phyloP scores from a whole-genome alignment of 495 filamentous ascomycete species.

The Aspergillus funiculosus region DNA sequence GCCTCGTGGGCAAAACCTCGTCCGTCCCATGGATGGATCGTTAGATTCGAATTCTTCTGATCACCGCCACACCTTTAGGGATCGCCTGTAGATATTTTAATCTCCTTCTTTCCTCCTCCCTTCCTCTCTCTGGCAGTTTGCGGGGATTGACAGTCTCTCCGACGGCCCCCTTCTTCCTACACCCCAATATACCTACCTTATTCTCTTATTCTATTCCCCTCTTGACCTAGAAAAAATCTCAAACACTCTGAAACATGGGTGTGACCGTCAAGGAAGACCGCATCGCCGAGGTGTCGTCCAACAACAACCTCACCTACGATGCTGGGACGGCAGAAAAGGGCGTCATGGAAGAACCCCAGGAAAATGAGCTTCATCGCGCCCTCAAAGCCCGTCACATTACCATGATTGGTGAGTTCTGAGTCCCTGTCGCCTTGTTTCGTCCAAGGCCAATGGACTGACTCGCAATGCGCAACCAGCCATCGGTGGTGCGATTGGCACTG shows the following conservation, averaged over 20 bases:
- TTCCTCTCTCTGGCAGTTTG: too few species aligned
- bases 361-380: slow-evolving; percentile 56
- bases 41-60: background rate
- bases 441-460: background rate
- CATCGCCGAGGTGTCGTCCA: slow-evolving; percentile 14
- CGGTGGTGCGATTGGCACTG: slow-evolving; percentile 81
- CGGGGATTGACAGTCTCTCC: too few species aligned
- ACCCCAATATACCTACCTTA: background rate
- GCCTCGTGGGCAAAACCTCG: too few species aligned
- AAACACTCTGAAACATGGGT: slow-evolving; percentile 13
- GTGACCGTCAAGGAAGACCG: slow-evolving; percentile 12
- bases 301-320: slow-evolving; percentile 23
- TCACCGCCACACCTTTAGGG: slow-evolving; percentile 1
- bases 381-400: slow-evolving; percentile 73
- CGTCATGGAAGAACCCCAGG: slow-evolving; percentile 18
- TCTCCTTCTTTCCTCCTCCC: background rate
- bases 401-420: slow-evolving; percentile 57
- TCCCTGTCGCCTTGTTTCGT: background rate
- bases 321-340: slow-evolving; percentile 21
- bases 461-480: slow-evolving; percentile 49
- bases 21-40: background rate
- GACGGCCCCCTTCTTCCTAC: background rate
- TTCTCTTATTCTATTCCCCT: background rate
- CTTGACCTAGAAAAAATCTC: background rate
- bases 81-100: too few species aligned